Base-by-base conservation (phyloP, 768 basidiomycete species). In the Lactarius sp. region DNA sequence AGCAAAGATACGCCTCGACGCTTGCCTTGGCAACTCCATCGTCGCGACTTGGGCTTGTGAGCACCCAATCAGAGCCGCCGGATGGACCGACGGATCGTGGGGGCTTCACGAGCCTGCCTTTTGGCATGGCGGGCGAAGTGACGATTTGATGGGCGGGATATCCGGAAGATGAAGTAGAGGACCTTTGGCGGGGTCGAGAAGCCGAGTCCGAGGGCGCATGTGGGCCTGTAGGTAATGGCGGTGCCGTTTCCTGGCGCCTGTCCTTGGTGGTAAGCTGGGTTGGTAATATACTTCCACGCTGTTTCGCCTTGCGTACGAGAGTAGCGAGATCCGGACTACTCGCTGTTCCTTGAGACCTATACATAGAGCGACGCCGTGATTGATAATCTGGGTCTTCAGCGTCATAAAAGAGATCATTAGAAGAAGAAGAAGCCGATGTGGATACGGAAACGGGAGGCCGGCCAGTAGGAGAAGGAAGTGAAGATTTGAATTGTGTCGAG, bases 241-340 rank as follows among this genome's bases (percentile, higher is more conserved):
- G 80, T 33, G 78, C 76, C 12, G 71, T 73, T 44, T 79, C 79
- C 36, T 71, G 69, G 60, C 74, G 71, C 62, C 71, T 75, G 53
- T 79, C 77, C 41, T 65, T 69, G 50, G 57, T 69, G 54, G 71
- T 73, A 53, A 76, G 74, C 53, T 70, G 75, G 63, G 72, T 74
- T 56, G 14, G 73, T 71, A 81, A 70, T 46, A 78, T 75, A 0
- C 77, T 81, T 20, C 84, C 84, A 55, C 81, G 78, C 70, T 88
- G 88, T 75, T 87, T 92, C 16, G 90, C 88, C 75, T 94, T 94
- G 65, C 87, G 81, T 58, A 94, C 74, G 58, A 97, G 80, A 10
- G 92, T 94, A 4, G 92, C 92, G 22, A 97, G 80, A 75, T 98
- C 94, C 33, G 94, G 95, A 71, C 89, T 93, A 69, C 90, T 92